phyloP scores from a whole-genome alignment of 1,139 yeast genomes.

The Yamadazyma kanchanaburiensis region DNA sequence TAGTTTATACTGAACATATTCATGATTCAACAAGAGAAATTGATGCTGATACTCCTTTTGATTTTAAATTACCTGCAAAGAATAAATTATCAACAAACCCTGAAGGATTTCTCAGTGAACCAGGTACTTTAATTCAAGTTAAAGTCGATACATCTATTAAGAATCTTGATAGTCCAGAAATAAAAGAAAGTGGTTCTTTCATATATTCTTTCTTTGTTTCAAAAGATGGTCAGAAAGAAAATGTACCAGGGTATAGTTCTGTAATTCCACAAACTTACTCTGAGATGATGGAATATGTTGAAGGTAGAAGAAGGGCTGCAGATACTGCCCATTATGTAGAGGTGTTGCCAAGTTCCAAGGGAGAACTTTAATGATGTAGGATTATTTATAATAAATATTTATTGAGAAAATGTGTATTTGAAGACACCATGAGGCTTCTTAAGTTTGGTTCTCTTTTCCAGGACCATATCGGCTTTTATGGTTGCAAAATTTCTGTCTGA shows the following conservation, averaged over 20 bases:
- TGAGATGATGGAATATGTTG: slow-evolving; percentile 89
- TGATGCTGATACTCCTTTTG: slow-evolving; percentile 37
- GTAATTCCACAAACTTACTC: slow-evolving; percentile 85
- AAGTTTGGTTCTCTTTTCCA: too few relatives aligned
- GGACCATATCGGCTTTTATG: too few relatives aligned
- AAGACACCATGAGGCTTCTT: too few relatives aligned
- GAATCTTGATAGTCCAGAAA: slow-evolving; percentile 55
- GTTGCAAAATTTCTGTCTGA: too few relatives aligned
- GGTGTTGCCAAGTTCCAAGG: slow-evolving; percentile 24
- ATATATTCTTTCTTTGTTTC: slow-evolving; percentile 88
- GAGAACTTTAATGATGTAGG: slow-evolving; percentile 1
- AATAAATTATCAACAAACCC: slow-evolving; percentile 51
- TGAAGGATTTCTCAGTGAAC: slow-evolving; percentile 60
- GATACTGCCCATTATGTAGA: slow-evolving; percentile 74
- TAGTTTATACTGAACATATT: slow-evolving; percentile 79
- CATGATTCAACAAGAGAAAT: slow-evolving; percentile 27
- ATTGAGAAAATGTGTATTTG: background rate
- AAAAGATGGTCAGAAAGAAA: slow-evolving; percentile 34
- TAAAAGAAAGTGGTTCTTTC: slow-evolving; percentile 79
- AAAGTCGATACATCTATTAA: slow-evolving; percentile 81
- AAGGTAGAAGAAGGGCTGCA: slow-evolving; percentile 84
- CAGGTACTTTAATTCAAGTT: slow-evolving; percentile 89
- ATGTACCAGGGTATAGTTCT: slow-evolving; percentile 48
- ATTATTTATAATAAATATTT: slow-evolving; percentile 3
- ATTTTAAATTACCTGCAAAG: slow-evolving; percentile 55